Percentiles rank a stretch among this genome's conserved stretches.
Conservation (phyloP, 1,284 basidiomycete species). For the Tylopilus sp. region DNA sequence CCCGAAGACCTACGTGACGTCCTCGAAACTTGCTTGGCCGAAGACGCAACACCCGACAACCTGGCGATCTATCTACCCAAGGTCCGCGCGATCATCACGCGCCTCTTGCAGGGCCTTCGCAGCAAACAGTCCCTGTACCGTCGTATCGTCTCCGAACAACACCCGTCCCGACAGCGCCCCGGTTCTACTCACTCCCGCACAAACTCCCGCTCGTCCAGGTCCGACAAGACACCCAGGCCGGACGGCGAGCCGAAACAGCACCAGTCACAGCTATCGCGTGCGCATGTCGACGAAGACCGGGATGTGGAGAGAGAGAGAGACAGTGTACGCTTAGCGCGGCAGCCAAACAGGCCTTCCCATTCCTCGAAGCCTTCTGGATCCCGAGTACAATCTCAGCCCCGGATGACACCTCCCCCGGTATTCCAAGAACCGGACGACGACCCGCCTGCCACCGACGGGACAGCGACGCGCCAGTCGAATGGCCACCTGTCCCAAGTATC, state of each 20-base stretch:
- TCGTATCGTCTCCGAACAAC: slow-evolving; percentile 55
- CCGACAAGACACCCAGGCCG: slow-evolving; percentile 32
- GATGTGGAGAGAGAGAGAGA: slow-evolving; percentile 22
- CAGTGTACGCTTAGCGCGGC: slow-evolving; percentile 11
- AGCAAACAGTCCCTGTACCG: slow-evolving; percentile 83
- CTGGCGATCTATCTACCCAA: slow-evolving; percentile 88
- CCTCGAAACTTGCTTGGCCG: slow-evolving; percentile 85
- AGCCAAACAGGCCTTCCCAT: slow-evolving; percentile 15
- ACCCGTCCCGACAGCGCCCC: slow-evolving; percentile 43
- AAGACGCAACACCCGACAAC: slow-evolving; percentile 82
- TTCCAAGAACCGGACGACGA: slow-evolving; percentile 34
- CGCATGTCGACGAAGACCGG: slow-evolving; percentile 23
- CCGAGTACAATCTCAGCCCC: slow-evolving; percentile 1
- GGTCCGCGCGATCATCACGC: slow-evolving; percentile 91
- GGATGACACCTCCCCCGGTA: slow-evolving; percentile 28
- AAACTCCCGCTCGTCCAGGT: slow-evolving; percentile 49
- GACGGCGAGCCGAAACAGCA: slow-evolving; percentile 39
- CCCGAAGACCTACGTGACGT: slow-evolving; percentile 86
- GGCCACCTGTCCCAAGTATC: slow-evolving; percentile 10
- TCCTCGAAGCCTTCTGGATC: slow-evolving; percentile 20
- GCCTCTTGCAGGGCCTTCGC: slow-evolving; percentile 85
- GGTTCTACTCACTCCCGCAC: slow-evolving; percentile 47
- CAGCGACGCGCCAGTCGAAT: slow-evolving; percentile 5
- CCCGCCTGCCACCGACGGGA: slow-evolving; percentile 17
- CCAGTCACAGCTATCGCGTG: slow-evolving; percentile 44